Conservation (phyloP, 495 filamentous ascomycete genomes). For the Penicillium malachiteum region DNA sequence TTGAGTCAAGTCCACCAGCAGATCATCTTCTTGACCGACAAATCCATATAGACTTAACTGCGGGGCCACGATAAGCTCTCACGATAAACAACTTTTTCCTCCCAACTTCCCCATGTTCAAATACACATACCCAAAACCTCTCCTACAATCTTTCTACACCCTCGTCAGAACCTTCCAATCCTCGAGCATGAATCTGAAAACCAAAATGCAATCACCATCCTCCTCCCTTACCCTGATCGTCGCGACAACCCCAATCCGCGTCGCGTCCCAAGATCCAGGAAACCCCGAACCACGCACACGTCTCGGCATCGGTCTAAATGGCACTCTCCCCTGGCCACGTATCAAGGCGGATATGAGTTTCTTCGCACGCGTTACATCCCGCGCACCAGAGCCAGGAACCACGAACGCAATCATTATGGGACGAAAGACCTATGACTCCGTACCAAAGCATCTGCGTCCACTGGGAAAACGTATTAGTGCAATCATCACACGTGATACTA, state of each 20-base stretch:
- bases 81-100: not conserved
- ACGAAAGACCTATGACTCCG: conserved; percentile 89
- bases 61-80: conserved; percentile 3
- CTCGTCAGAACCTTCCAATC: not conserved
- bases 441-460: conserved; percentile 75
- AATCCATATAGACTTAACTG: not conserved
- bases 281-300: conserved; percentile 36
- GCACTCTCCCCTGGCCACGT: conserved; percentile 82
- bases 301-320: conserved; percentile 83
- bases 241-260: conserved; percentile 40
- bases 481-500: conserved; percentile 60
- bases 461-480: conserved; percentile 75
- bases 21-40: no score
- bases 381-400: conserved; percentile 35
- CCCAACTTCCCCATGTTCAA: not conserved
- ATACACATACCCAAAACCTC: not conserved
- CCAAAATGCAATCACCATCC: conserved; percentile 22
- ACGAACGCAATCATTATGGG: conserved; percentile 93
- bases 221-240: conserved; percentile 43
- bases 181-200: not conserved
- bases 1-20: no score
- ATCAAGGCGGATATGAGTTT: conserved; percentile 90
- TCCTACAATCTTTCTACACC: not conserved
- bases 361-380: conserved; percentile 87
- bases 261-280: conserved; percentile 14